Evolutionary conservation across 805 yeast species (phyloP), one percentile per base, ranked within the genome.

Genomic region (Ogataea neopini): DNA sequence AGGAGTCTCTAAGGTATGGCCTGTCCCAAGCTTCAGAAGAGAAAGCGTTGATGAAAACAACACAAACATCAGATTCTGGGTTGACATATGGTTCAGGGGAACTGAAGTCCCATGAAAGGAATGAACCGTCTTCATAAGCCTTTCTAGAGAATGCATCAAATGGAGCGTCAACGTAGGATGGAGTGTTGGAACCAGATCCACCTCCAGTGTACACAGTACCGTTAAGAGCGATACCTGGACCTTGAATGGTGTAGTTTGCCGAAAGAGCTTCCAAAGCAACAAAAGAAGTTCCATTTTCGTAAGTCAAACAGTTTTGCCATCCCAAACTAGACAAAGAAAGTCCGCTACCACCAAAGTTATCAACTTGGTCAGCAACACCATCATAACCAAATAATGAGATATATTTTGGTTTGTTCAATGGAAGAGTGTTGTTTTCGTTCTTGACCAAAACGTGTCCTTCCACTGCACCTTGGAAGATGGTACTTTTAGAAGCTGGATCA

Each of bases 151-250:
- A 74, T 1, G 80, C 84, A 57, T 80, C 83, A 49, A 71, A 71
- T 0, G 86, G 86, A 1, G 84, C 75, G n/a, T 79, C 69, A 4
- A 79, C 76, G 58, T 68, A 78, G 2, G 83, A 82, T 37, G 78
- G 74, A 52, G 72, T 75, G 13, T 75, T 83, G 8, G 82, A 70
- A 0, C 84, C 81, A 4, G 86, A 81, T 0, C 87, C 88, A 83
- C 86, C 79, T 11, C 86, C 86, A 25, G 76, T 70, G 28, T 79
- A 75, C 35, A 81, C 57, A 1, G 79, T 74, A 2, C 87, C 88
- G 47, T 76, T 72, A 9, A 69, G 69, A 49, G 54, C 54, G 33
- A 52, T 40, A 18, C 46, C 49, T 3, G 56, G 53, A 9, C 51
- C 53, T n/a, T 11, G 10, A 15, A 11, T n/a, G 11, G 14, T 28